Percentiles rank a stretch among this genome's conserved stretches.
Evolutionary conservation across 805 yeast species (phyloP).

Genomic region (Candida pini): DNA sequence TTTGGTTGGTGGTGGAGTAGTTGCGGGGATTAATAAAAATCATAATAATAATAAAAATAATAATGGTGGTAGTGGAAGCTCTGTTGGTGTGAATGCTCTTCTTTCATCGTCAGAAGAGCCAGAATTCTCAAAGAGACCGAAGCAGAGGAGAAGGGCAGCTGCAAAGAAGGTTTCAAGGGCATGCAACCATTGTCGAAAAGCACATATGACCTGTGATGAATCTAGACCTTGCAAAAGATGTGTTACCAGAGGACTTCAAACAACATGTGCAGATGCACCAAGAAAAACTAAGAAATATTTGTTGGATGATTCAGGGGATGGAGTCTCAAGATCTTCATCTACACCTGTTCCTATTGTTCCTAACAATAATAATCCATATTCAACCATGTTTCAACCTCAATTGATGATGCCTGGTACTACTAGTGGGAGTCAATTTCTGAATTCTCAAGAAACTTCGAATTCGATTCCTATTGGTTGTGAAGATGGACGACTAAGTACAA

Average conservation of each 20-base stretch:
- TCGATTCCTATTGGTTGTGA: not conserved
- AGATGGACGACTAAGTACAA: not conserved
- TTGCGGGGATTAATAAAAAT: too few relatives aligned
- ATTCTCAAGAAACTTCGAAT: not conserved
- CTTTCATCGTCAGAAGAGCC: too few relatives aligned
- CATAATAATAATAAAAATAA: too few relatives aligned
- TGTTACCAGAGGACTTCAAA: constrained; percentile 57
- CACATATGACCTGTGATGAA: constrained; percentile 89
- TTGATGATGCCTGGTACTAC: not conserved
- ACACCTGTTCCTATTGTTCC: not conserved
- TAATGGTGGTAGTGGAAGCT: too few relatives aligned
- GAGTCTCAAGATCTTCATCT: not conserved
- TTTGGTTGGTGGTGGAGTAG: too few relatives aligned
- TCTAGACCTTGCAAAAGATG: constrained; percentile 65
- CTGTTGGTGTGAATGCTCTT: too few relatives aligned
- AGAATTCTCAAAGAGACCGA: too few relatives aligned
- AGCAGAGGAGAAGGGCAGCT: constrained; percentile 29
- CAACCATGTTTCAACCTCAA: not conserved
- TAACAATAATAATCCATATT: not conserved
- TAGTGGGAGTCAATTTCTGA: not conserved
- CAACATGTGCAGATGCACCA: constrained; percentile 83
- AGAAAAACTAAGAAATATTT: constrained; percentile 80
- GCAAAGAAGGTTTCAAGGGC: constrained; percentile 74
- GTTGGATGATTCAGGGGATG: constrained; percentile 45
- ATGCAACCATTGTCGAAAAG: constrained; percentile 83